Evolutionary conservation across 2,329 filamentous ascomycete genomes (phyloP), one percentile per base, ranked within the genome.

Genomic region (Cordyceps militaris): DNA sequence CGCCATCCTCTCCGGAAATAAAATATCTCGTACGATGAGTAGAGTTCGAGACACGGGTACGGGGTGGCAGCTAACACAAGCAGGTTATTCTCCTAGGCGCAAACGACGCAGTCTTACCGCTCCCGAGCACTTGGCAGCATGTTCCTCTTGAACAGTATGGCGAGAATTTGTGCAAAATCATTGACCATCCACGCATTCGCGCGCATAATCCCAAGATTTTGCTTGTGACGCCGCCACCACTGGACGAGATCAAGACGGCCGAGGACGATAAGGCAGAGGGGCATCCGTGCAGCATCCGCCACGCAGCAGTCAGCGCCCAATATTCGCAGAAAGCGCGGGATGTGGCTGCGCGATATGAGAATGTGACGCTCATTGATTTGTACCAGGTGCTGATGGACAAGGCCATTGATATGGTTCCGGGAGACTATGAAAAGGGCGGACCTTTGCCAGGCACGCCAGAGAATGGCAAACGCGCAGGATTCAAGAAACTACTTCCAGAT

Each of bases 21-120:
- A 81, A 84, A 59, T 87, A 89, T 65, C 71, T 93, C 62, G 87
- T 89, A 70, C 24, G 9, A 14, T 26, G 14, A 21, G 2, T 34
- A 10, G 23, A 48, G 9, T 3, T 3, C 7, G 24, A 23, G 13
- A 19, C 8, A 32, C 40, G 10, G 24, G 14, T 34, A n/a, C 19
- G 14, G 16, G 34, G 3, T 28, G 30, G 8, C 9, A 23, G 36
- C 63, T 60, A 65, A 73, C 24, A 66, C 26, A 8, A 26, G 28
- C 59, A 91, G 88, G 76, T 88, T 40, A 73, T 96, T 59, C 86
- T 96, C 63, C 85, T 97, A 60, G 94, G 94, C 19, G 90, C 94
- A 64, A 97, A 99, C 69, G 94, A 97, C 71, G 87, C 93, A 3
- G 85, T 85, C 56, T 71, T 95, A 3, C 80, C 84, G 3, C 74